A percentile compares a stretch with the other conserved stretches of the same genome.
phyloP scores from a whole-genome alignment of 495 filamentous ascomycete species.

The Aspergillus cavernicola region DNA sequence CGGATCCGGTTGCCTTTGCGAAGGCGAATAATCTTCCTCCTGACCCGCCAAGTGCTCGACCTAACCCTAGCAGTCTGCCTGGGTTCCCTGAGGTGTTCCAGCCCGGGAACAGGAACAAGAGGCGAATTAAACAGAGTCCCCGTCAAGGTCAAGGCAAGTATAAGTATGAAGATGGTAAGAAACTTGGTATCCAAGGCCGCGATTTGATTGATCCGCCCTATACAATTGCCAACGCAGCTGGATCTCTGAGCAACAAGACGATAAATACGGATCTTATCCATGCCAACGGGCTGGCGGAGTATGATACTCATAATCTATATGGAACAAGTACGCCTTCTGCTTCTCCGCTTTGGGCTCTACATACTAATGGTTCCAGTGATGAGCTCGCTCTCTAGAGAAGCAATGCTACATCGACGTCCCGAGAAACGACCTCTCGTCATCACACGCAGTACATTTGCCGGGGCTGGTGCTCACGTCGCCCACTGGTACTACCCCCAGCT shows the following conservation, averaged over 20 bases:
- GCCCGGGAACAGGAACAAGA: slow-evolving; percentile 30
- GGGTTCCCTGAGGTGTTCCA: slow-evolving; percentile 72
- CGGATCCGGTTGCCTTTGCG: slow-evolving; percentile 52
- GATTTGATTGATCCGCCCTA: slow-evolving; percentile 72
- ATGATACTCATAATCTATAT: slow-evolving; percentile 83
- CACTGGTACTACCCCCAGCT: slow-evolving; percentile 56
- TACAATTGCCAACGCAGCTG: slow-evolving; percentile 67
- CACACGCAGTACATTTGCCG: slow-evolving; percentile 79
- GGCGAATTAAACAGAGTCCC: slow-evolving; percentile 6
- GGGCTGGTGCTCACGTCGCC: slow-evolving; percentile 70
- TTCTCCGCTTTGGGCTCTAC: no score
- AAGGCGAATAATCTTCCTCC: slow-evolving; percentile 59
- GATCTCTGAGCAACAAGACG: slow-evolving; percentile 67
- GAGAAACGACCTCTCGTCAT: slow-evolving; percentile 69
- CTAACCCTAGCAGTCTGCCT: slow-evolving; percentile 57
- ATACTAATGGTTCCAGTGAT: slow-evolving; percentile 54
- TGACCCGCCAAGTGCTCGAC: slow-evolving; percentile 56
- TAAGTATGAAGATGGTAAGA: slow-evolving; percentile 33
- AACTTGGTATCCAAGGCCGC: slow-evolving; percentile 55
- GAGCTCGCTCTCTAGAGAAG: slow-evolving; percentile 60
- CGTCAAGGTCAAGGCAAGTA: neutral
- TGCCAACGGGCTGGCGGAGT: slow-evolving; percentile 63
- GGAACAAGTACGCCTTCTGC: slow-evolving; percentile 54
- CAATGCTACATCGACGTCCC: slow-evolving; percentile 68
- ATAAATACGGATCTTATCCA: slow-evolving; percentile 72